Conservation (phyloP, 352 stramenopile species). For the Lagenidium giganteum region DNA sequence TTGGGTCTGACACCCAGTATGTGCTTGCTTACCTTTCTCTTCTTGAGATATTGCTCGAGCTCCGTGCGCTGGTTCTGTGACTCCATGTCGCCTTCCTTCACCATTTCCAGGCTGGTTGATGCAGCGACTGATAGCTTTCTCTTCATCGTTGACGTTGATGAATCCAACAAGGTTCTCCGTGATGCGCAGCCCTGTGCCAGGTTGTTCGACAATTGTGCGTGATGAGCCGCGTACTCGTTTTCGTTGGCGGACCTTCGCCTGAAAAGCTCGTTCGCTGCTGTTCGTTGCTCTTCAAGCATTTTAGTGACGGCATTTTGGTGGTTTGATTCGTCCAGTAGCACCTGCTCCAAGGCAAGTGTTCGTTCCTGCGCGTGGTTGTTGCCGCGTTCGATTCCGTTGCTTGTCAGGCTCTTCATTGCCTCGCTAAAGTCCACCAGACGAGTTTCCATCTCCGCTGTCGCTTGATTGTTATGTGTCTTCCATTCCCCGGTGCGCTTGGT, state of each 20-base stretch:
- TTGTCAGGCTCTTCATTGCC: slow-evolving; percentile 20
- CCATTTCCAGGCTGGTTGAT: slow-evolving; percentile 1
- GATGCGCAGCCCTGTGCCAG: too few relatives aligned
- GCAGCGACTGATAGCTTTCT: slow-evolving; percentile 10
- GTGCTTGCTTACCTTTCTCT: slow-evolving; percentile 9
- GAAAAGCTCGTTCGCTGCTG: slow-evolving; percentile 7
- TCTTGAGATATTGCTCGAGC: slow-evolving; percentile 16
- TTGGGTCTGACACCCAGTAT: too few relatives aligned
- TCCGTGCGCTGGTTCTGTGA: slow-evolving; percentile 7
- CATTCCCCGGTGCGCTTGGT: slow-evolving; percentile 11
- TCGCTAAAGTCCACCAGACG: too few relatives aligned
- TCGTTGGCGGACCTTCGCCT: slow-evolving; percentile 4
- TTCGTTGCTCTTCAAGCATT: too few relatives aligned
- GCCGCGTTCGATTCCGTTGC: too few relatives aligned
- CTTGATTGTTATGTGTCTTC: slow-evolving; percentile 19
- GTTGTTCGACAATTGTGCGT: too few relatives aligned
- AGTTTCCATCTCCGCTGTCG: too few relatives aligned
- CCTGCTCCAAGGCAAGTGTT: too few relatives aligned
- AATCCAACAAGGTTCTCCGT: slow-evolving; percentile 5
- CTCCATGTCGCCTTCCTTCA: slow-evolving; percentile 2
- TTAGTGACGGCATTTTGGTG: too few relatives aligned
- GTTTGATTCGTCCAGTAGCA: too few relatives aligned
- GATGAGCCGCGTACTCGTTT: too few relatives aligned
- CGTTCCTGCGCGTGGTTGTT: too few relatives aligned
- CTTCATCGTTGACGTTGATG: slow-evolving; percentile 9